These are phyloP conservation scores for Rutidosis leptorrhynchoides DNA, from an alignment of 129 eudicot species.

Conservation along the genomic window DNA sequence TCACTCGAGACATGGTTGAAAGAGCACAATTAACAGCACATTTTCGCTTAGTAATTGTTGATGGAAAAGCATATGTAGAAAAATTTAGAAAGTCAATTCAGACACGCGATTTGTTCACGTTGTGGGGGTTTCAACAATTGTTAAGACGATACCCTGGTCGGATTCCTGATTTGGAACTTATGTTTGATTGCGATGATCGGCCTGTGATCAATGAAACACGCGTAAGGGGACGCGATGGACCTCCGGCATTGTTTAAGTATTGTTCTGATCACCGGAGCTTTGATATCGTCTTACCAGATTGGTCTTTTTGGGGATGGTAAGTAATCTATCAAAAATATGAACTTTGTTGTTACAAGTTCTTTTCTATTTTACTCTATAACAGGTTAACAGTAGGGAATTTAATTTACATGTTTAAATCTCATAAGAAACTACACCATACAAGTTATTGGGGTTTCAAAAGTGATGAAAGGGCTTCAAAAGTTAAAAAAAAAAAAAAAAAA, in stretches of 20 bases:
- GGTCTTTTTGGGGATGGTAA: conserved; percentile 91
- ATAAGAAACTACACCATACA: too few relatives aligned
- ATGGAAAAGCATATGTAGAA: conserved; percentile 68
- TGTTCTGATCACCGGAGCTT: conserved; percentile 61
- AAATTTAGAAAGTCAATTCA: conserved; percentile 52
- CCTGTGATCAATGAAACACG: conserved; percentile 44
- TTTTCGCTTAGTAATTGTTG: conserved; percentile 55
- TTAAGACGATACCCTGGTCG: conserved; percentile 63
- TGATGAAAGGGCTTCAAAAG: too few relatives aligned
- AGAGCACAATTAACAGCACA: conserved; percentile 51
- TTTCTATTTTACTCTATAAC: background rate
- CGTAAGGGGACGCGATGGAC: conserved; percentile 36
- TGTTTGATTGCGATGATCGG: conserved; percentile 71
- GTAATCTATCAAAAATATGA: too few relatives aligned
- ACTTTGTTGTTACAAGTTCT: too few relatives aligned
- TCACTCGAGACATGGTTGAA: conserved; percentile 69
- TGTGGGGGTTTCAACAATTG: conserved; percentile 72
- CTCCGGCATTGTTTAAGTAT: conserved; percentile 72
- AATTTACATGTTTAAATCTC: too few relatives aligned
- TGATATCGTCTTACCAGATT: conserved; percentile 88
- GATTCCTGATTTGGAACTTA: conserved; percentile 74
- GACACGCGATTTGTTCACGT: conserved; percentile 59
- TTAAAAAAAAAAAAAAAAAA: too few relatives aligned
- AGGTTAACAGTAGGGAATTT: background rate
- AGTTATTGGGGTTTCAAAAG: too few relatives aligned